Conservation (phyloP, 1,284 basidiomycete species). For the Xerocomus minutiporus region DNA sequence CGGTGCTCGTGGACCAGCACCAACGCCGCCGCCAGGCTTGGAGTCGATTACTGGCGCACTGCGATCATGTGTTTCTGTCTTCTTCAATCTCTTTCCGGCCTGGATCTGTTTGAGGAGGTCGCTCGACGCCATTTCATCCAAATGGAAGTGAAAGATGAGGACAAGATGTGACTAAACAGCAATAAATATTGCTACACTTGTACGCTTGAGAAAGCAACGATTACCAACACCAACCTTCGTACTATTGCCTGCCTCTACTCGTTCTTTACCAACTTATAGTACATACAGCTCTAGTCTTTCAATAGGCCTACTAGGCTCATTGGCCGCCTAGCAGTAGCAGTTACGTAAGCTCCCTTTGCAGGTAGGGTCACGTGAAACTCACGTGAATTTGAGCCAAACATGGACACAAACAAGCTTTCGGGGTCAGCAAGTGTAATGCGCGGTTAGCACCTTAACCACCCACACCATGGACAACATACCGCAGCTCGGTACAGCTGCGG, state of each 20-base stretch:
- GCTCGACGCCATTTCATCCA: conserved; percentile 54
- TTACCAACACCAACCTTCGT: not conserved
- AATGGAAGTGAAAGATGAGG: not conserved
- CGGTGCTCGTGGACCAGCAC: conserved; percentile 35
- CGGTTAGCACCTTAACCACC: conserved; percentile 6
- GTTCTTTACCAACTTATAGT: too few relatives aligned
- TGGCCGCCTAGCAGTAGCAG: not conserved
- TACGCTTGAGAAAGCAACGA: not conserved
- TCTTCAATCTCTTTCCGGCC: conserved; percentile 76
- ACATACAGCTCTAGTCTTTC: too few relatives aligned
- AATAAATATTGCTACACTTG: conserved; percentile 16
- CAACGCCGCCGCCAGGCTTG: conserved; percentile 39
- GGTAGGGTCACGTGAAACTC: conserved; percentile 24
- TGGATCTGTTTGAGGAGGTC: conserved; percentile 75
- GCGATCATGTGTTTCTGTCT: conserved; percentile 77
- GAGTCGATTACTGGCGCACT: conserved; percentile 66
- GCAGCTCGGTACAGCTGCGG: conserved; percentile 47
- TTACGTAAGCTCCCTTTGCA: not conserved
- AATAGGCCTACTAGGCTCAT: too few relatives aligned
- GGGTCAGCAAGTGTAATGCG: conserved; percentile 16
- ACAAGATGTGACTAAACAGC: conserved; percentile 15
- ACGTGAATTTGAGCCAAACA: conserved; percentile 32
- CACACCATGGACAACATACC: conserved; percentile 41
- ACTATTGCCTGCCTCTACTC: not conserved
- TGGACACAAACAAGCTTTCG: conserved; percentile 30